Evolutionary conservation across 345 rosid genomes (phyloP), one percentile per base, ranked within the genome.

Genomic region (Melaleuca alternifolia): DNA sequence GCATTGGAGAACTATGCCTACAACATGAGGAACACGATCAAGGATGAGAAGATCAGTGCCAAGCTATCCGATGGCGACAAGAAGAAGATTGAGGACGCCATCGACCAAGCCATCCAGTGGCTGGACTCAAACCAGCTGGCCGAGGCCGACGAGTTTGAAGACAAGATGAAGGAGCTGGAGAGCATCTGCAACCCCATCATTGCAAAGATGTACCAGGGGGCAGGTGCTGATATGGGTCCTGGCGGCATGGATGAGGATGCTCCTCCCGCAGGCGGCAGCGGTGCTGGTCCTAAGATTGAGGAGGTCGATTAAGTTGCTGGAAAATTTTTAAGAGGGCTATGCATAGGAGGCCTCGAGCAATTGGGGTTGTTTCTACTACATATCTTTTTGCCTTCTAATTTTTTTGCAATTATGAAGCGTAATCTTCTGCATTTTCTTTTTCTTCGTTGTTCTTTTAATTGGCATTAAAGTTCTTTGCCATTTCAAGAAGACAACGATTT

Each of bases 11-110:
- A 93, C 50, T 93, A 93, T 46, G 91, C 95, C 6, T 93, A 93
- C 92, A 94, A 94, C 90, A 94, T 93, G 96, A 92, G 97, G 87
- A 94, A 94, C 90, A 94, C 97, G 0, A 82, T 93, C 71, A 92
- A 88, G 53, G 97, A 94, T 10, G 97, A 93, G 89, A 94, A 94
- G 91, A 94, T 94, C 16, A 89, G 94, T 0, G 92, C 92, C 54
- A 94, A 94, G 90, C 94, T 94, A 10, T 86, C 85, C 0, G 81
- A 93, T 9, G 93, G 85, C 0, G 96, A 94, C 85, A 95, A 94
- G 94, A 93, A 95, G 91, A 95, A 94, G 93, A 94, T 95, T 30
- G 97, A 95, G 90, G 97, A 95, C 52, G 91, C 96, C 1, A 93
- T 95, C 21, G 97, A 95, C 54, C 85, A 89, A n/a, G 93, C 95